phyloP scores from a whole-genome alignment of 768 basidiomycete genomes.

The Auricularia heimuer region DNA sequence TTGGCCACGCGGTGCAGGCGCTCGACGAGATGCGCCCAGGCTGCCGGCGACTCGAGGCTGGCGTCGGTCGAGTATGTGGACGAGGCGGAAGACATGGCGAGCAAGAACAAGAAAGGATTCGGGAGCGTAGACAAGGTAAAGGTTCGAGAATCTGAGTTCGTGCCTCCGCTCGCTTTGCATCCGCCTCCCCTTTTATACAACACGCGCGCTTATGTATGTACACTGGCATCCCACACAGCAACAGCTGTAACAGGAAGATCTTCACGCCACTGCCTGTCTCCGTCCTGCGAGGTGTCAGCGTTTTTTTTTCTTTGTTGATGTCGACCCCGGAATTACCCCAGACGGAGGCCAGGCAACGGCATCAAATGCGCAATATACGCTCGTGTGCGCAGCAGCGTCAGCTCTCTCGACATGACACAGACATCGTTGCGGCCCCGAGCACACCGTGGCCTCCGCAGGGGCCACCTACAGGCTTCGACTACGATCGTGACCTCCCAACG shows the following conservation, averaged over 20 bases:
- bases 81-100: neutral
- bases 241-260: no score
- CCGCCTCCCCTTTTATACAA: no score
- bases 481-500: no score
- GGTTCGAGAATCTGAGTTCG: neutral
- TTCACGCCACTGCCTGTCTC: no score
- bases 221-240: no score
- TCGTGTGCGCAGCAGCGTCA: no score
- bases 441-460: no score
- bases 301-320: neutral
- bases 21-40: slow-evolving; percentile 1
- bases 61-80: neutral
- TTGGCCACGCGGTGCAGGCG: neutral
- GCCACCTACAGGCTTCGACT: no score
- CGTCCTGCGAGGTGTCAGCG: neutral
- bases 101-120: neutral
- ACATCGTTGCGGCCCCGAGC: no score
- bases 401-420: no score
- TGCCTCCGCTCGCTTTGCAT: no score
- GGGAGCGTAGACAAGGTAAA: neutral
- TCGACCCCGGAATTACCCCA: neutral
- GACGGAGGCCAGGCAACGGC: neutral
- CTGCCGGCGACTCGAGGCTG: neutral
- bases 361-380: neutral
- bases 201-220: no score